Evolutionary conservation across 352 stramenopile genomes (phyloP).

Genomic region (Phytopythium montanum): DNA sequence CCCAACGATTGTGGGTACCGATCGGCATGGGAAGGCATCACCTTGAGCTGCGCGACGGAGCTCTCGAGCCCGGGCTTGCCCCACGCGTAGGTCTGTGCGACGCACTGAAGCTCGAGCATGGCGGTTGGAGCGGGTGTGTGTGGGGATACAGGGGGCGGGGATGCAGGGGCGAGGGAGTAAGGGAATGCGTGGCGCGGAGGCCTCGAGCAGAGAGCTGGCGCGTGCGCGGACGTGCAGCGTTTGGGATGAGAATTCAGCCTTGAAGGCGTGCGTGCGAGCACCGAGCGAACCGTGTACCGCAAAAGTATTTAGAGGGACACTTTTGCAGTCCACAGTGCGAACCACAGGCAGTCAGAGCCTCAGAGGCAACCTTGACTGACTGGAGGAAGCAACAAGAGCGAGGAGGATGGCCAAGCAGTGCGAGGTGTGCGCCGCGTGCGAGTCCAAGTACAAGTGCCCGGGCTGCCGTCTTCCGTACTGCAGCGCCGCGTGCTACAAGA

Average conservation of each 20-base stretch:
- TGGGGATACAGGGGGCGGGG: too few relatives aligned
- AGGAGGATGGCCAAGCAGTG: slow-evolving; percentile 47
- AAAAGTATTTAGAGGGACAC: background rate
- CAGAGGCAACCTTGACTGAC: too few relatives aligned
- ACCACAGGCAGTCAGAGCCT: too few relatives aligned
- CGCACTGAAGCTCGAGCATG: slow-evolving; percentile 81
- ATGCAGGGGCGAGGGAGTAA: too few relatives aligned
- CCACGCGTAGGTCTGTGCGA: slow-evolving; percentile 90
- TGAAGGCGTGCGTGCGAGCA: background rate
- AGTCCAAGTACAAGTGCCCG: slow-evolving; percentile 86
- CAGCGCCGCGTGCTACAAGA: slow-evolving; percentile 75
- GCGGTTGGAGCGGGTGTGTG: background rate
- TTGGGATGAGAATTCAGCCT: background rate
- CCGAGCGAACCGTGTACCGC: too few relatives aligned
- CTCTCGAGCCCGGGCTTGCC: slow-evolving; percentile 82
- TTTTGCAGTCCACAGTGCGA: too few relatives aligned
- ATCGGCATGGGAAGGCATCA: slow-evolving; percentile 8
- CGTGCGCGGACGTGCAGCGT: background rate
- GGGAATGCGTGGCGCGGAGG: background rate
- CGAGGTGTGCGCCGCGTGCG: slow-evolving; percentile 37
- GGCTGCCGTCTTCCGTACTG: slow-evolving; percentile 69
- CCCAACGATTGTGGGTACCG: background rate
- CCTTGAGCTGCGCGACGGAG: slow-evolving; percentile 87
- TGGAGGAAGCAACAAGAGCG: slow-evolving; percentile 2
- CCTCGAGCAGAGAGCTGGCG: background rate